Base-by-base conservation (phyloP, 2,329 filamentous ascomycete species). In the Cordyceps pruinosa region DNA sequence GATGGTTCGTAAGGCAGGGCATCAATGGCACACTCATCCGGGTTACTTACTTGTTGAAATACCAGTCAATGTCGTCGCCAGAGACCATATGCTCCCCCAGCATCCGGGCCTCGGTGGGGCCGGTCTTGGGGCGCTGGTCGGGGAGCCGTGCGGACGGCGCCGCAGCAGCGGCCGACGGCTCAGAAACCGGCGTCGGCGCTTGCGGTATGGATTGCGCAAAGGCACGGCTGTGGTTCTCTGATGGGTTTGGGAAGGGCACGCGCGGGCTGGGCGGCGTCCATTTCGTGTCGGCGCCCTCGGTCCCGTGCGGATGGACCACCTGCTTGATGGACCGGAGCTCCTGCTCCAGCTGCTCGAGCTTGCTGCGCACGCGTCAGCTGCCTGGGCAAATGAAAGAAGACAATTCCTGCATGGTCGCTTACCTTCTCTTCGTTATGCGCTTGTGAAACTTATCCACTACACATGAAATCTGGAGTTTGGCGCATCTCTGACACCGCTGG, bases 251-350 rank as follows among this genome's bases (percentile, higher is more conserved):
- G 28, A 61, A 64, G n/a, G 64, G 62, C 10, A 61, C 61, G 4
- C 65, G 65, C 5, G 69, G 65, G 48, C 65, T 66, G 12, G 70
- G 61, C 10, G 68, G 66, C 34, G 67, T 65, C 65, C 66, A 68
- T 26, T 62, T 48, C 13, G 61, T 23, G 2, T 65, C 65, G 25
- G 34, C 32, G 32, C 58, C 54, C 5, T 61, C 60, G 23, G 25
- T 58, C 41, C 55, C 61, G 21, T 64, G 68, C 15, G 53, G 52
- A 37, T 70, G 67, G 42, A 83, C 79, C 45, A 74, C 77, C 61
- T 81, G 73, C 62, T 80, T 81, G 63, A 82, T 81, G 64, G 69
- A 77, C 60, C 72, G 75, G n/a, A 82, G 74, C 64, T 82, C 79
- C 59, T 78, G 75, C 51, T 77, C 79, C 5, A 82, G 69, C 60